These are phyloP conservation scores for Coprinopsis strossmayeri DNA, from an alignment of 768 basidiomycete species.

Conservation along the genomic window DNA sequence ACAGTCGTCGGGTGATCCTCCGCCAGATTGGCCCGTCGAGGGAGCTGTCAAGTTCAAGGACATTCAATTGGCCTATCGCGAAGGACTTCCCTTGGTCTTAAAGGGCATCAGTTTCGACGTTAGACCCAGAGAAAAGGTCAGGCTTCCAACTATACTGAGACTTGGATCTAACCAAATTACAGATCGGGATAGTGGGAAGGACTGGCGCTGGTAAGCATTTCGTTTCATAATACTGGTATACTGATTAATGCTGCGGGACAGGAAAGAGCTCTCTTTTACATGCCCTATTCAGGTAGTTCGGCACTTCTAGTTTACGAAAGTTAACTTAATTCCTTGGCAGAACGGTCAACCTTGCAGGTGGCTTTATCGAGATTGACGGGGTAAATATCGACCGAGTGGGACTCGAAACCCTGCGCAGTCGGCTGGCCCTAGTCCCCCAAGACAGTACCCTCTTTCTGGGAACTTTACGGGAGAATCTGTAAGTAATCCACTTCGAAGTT, in stretches of 20 bases:
- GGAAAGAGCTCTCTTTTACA: conserved; percentile 53
- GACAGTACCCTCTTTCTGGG: conserved; percentile 46
- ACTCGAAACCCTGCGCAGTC: conserved; percentile 43
- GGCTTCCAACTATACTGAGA: neutral
- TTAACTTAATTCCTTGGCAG: conserved; percentile 20
- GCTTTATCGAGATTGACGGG: conserved; percentile 52
- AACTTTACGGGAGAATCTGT: conserved; percentile 38
- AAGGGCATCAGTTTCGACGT: conserved; percentile 51
- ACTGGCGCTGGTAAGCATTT: conserved; percentile 30
- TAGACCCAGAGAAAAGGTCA: conserved; percentile 57
- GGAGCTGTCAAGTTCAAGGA: conserved; percentile 52
- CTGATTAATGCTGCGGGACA: conserved; percentile 9
- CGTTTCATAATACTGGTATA: conserved; percentile 14
- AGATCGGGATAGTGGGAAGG: conserved; percentile 41
- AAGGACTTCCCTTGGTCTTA: conserved; percentile 57
- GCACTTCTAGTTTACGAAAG: neutral
- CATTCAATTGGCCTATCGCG: conserved; percentile 50
- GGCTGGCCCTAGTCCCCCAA: conserved; percentile 66
- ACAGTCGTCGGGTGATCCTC: conserved; percentile 36
- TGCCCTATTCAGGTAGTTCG: conserved; percentile 42
- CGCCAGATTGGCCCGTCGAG: conserved; percentile 38
- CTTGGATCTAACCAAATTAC: neutral
- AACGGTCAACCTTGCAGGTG: conserved; percentile 52
- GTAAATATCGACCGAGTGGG: conserved; percentile 45
- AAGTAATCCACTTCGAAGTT: conserved; percentile 1